Conservation (phyloP, 2,329 filamentous ascomycete species). For the Trichoderma endophyticum region DNA sequence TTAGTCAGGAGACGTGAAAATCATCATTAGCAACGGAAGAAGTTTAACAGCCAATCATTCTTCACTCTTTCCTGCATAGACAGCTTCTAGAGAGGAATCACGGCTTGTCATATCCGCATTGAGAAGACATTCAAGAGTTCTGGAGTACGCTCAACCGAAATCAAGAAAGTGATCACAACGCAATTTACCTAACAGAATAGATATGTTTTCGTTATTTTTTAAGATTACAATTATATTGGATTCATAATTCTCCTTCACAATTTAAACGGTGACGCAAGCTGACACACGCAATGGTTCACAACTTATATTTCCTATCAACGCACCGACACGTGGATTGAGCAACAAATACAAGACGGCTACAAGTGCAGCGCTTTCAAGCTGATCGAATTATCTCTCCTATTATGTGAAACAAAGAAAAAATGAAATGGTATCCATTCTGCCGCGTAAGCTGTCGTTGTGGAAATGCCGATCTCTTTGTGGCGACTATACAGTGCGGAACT, state of each 20-base stretch:
- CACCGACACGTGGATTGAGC: not conserved
- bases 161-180: not conserved
- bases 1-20: not conserved
- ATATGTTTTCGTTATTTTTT: too few species aligned
- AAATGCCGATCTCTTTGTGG: slow-evolving; percentile 2
- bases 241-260: not conserved
- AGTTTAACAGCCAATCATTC: not conserved
- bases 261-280: not conserved
- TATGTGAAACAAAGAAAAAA: not conserved
- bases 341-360: not conserved
- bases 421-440: not conserved
- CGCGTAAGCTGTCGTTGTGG: not conserved
- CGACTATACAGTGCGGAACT: slow-evolving; percentile 4
- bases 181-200: not conserved
- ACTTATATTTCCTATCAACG: not conserved
- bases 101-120: not conserved
- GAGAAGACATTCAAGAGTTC: not conserved
- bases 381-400: not conserved
- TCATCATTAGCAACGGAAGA: not conserved
- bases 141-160: not conserved
- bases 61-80: not conserved
- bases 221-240: not conserved
- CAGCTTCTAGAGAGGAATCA: not conserved
- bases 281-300: not conserved
- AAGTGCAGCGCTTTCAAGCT: not conserved